Base-by-base conservation (phyloP, 768 basidiomycete genomes). In the Leccinum rimulosum region DNA sequence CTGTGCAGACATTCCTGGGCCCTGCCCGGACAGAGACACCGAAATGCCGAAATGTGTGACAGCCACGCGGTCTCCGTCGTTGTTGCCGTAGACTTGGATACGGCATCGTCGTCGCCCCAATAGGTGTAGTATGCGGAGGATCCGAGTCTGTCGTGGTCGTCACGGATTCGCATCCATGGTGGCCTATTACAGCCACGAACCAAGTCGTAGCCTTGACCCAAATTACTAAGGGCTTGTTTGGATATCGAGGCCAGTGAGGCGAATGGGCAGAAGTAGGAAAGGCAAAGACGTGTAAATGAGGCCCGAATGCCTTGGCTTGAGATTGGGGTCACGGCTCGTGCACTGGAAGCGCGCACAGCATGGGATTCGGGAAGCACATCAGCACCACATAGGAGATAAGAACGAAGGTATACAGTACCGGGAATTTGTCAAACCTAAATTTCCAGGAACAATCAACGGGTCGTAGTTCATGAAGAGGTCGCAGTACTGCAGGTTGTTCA, bases 131-230 rank as follows among this genome's bases (percentile, higher is more conserved):
- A 12, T 68, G 64, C 9, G 69, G 69, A 15, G 69, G 68, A 58
- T 69, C 68, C 6, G 68, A 70, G 58, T 69, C 66, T 6, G 68
- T 69, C 1, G 69, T 69, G 1, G 68, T 70, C 19, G 68, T 68
- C 9, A 69, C 58, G 5, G 61, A 69, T 36, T 69, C 69, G 17
- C 68, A 70, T 17, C 59, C 68, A 38, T 68, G 64, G 45, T 68
- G 66, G 68, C 50, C 57, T 63, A 3, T 70, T 22, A 22, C 36
- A 35, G n/a, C 65, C 67, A 17, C 22, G 61, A 17, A 50, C 57
- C 15, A 12, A 7, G 11, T 22, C 50, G 27, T 52, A 43, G 50
- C 56, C 58, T 38, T 15, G 56, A 50, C 36, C 58, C 35, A 60
- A 28, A 22, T 31, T 22, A 22, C 22, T 22, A 22, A 22, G 6